Conservation (phyloP, 73 alveolate species). For the Tetrahymena borealis region DNA sequence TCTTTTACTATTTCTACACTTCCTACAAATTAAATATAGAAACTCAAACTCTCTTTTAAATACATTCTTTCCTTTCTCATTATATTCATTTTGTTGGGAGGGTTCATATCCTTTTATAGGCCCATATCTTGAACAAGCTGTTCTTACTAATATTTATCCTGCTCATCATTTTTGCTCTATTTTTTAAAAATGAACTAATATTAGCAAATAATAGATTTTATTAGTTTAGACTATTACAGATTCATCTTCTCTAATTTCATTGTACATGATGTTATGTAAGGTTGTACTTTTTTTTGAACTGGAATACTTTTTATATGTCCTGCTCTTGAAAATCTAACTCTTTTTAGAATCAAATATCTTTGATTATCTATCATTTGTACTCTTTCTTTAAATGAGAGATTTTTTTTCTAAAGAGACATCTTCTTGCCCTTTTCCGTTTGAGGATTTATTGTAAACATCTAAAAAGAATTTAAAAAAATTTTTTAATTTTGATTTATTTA, state of each 20-base stretch:
- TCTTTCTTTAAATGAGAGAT: neutral
- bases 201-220: neutral
- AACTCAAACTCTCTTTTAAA: neutral
- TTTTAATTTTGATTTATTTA: neutral
- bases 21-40: slow-evolving; percentile 7
- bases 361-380: neutral
- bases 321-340: neutral
- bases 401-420: neutral
- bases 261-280: neutral
- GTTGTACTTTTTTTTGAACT: neutral
- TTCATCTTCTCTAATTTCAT: neutral
- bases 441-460: neutral
- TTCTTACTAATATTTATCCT: neutral
- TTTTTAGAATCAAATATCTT: neutral
- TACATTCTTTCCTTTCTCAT: neutral
- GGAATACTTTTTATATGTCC: neutral
- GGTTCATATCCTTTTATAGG: neutral
- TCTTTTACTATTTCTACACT: slow-evolving; percentile 29
- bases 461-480: neutral
- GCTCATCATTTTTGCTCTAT: neutral
- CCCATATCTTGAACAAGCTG: neutral
- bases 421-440: neutral
- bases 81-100: neutral
- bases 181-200: neutral
- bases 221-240: neutral